A percentile compares a stretch with the other conserved stretches of the same genome.
phyloP scores from a whole-genome alignment of 164 flowering plant species.

The Magnolia officinalis region DNA sequence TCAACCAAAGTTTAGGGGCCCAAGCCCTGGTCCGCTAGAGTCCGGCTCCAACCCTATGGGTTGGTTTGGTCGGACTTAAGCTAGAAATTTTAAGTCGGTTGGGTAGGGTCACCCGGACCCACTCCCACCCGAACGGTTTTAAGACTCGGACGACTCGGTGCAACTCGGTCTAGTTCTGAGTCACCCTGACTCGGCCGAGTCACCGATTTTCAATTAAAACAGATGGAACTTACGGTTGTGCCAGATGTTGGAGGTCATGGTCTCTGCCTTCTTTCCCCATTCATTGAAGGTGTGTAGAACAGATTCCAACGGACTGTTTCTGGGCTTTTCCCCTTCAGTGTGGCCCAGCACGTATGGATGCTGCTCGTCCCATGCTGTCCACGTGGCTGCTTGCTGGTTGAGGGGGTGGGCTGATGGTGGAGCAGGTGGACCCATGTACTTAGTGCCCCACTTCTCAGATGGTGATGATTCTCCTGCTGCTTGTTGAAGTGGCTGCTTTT shows the following conservation, averaged over 20 bases:
- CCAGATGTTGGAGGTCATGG: constrained; percentile 46
- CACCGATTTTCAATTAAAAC: background rate
- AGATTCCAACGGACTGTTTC: constrained; percentile 35
- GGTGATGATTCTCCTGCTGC: background rate
- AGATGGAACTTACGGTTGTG: constrained; percentile 30
- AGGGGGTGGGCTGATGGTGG: constrained; percentile 60
- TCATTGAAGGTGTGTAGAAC: constrained; percentile 33
- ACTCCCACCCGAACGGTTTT: too few relatives aligned
- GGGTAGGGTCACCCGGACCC: background rate
- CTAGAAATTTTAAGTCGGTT: too few relatives aligned
- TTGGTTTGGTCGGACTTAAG: too few relatives aligned
- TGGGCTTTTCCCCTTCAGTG: constrained; percentile 33
- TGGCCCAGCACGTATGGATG: constrained; percentile 35
- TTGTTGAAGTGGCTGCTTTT: background rate
- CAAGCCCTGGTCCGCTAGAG: too few relatives aligned
- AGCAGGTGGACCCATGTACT: constrained; percentile 67
- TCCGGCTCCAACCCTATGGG: too few relatives aligned
- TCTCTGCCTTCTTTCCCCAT: constrained; percentile 39
- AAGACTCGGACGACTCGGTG: background rate
- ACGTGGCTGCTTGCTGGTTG: constrained; percentile 62
- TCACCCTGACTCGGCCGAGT: background rate
- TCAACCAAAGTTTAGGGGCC: too few relatives aligned
- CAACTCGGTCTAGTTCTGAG: background rate
- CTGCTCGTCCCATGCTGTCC: constrained; percentile 30
- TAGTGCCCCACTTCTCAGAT: constrained; percentile 63